Base-by-base conservation (phyloP, 805 yeast species). In the Yarrowia sp. region DNA sequence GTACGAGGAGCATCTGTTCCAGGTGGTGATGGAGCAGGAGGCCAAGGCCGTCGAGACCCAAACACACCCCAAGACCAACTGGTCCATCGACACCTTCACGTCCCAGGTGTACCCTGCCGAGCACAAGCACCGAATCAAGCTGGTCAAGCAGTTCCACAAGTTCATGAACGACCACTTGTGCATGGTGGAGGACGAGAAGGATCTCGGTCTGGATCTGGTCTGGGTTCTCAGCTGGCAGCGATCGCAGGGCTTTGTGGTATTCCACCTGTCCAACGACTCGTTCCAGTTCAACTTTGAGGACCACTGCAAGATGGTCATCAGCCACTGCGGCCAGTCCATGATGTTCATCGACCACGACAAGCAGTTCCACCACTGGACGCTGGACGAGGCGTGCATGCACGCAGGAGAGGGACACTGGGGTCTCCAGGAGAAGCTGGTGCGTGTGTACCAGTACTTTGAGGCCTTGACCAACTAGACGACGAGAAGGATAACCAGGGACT, bases 211-310 rank as follows among this genome's bases (percentile, higher is more conserved):
- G 42, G 53, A 53, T 3, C 65, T 70, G 52, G 76, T 91, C 12
- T 92, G 90, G 77, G 82, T 94, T 72, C 87, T 95, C 81, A 85
- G 96, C 74, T 92, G 90, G 76, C 86, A 91, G 32, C 87, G 98
- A 77, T 87, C 88, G 67, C 85, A 87, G 56, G 88, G 87, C 71
- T 91, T 86, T 77, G 91, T 93, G 69, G 90, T 93, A 96, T 95
- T 95, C 81, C 94, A 92, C 77, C 80, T 95, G 81, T 91, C 97
- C 75, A 91, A 92, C 76, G 97, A 97, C 22, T 88, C 92, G 50
- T 87, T 90, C 78, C 99, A 95, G 78, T 93, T 93, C 81, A 95
- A 95, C 79, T 95, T 95, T 80, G 89, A 89, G 77, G 98, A 95
- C 79, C 99, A 95, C 76, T 93, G 90, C 79, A 95, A 95, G 79